These are phyloP conservation scores for Aspergillus unguis DNA, from an alignment of 2,329 filamentous ascomycete species.

Conservation along the genomic window DNA sequence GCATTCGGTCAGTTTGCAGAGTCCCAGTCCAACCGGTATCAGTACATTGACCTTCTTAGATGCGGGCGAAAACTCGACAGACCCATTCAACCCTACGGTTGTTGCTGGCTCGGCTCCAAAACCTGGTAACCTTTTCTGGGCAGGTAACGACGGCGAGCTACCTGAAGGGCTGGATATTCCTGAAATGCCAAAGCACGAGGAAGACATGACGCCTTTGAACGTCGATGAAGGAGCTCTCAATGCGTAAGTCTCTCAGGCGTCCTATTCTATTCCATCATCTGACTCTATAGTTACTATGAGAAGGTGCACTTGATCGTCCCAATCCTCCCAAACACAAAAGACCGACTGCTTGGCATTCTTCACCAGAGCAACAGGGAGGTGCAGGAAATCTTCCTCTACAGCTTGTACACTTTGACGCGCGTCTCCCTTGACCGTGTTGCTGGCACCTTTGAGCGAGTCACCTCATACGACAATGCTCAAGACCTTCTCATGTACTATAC, in stretches of 20 bases:
- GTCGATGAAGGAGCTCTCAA: conserved; percentile 41
- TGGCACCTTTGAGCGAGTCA: conserved; percentile 33
- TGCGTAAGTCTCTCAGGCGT: conserved; percentile 26
- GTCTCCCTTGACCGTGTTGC: conserved; percentile 35
- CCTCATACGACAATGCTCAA: conserved; percentile 40
- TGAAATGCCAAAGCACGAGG: conserved; percentile 32
- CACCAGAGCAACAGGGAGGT: conserved; percentile 39
- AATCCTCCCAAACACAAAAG: conserved; percentile 40
- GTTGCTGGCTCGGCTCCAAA: conserved; percentile 35
- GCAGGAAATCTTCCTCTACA: conserved; percentile 42
- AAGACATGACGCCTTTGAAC: conserved; percentile 34
- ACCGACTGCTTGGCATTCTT: conserved; percentile 36
- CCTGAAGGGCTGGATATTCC: conserved; percentile 32
- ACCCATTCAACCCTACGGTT: conserved; percentile 36
- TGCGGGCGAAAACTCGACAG: conserved; percentile 28
- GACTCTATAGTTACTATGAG: conserved; percentile 36
- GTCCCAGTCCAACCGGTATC: neutral
- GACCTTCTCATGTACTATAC: conserved; percentile 39
- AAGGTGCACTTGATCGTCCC: conserved; percentile 42
- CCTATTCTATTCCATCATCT: conserved; percentile 6
- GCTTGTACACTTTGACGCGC: conserved; percentile 39
- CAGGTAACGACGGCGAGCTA: conserved; percentile 31
- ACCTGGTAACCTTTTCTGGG: conserved; percentile 40
- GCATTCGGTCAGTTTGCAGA: conserved; percentile 29
- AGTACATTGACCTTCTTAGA: conserved; percentile 18